Percentiles rank a stretch among this genome's conserved stretches.
phyloP scores from a whole-genome alignment of 164 flowering plant species.

The Echeveria elegans region DNA sequence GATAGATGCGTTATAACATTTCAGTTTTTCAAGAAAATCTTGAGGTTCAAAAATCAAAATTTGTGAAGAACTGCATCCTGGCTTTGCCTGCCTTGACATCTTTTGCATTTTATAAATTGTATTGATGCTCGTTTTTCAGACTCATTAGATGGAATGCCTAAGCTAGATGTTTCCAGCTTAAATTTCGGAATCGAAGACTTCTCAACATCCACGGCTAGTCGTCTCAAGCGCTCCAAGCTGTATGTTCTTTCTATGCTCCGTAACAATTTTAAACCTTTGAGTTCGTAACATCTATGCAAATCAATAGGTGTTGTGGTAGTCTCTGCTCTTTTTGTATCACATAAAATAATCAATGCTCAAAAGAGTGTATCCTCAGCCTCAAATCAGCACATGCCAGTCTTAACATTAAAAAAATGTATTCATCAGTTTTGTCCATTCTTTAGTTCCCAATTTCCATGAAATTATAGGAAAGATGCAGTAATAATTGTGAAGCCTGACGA shows the following conservation, averaged over 20 bases:
- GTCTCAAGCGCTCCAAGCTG: constrained; percentile 48
- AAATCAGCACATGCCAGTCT: background rate
- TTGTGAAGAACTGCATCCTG: background rate
- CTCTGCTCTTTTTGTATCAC: background rate
- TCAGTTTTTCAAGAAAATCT: too few relatives aligned
- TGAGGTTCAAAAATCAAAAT: too few relatives aligned
- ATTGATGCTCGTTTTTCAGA: constrained; percentile 1
- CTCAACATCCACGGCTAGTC: constrained; percentile 24
- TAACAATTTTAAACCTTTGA: background rate
- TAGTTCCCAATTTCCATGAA: background rate
- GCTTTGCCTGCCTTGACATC: constrained; percentile 9
- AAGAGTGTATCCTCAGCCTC: background rate
- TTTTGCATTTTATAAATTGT: constrained; percentile 19
- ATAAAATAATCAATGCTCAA: background rate
- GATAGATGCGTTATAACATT: background rate
- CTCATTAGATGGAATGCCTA: constrained; percentile 20
- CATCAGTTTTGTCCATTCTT: background rate
- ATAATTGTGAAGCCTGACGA: background rate
- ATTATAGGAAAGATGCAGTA: background rate
- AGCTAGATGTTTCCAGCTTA: constrained; percentile 30
- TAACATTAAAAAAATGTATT: background rate
- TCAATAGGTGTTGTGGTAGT: background rate
- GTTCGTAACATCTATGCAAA: background rate
- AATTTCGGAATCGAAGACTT: constrained; percentile 28
- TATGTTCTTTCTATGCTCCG: constrained; percentile 35